A percentile compares a stretch with the other conserved stretches of the same genome.
Evolutionary conservation across 352 stramenopile species (phyloP).

Genomic region (Phytophthora crassamura): DNA sequence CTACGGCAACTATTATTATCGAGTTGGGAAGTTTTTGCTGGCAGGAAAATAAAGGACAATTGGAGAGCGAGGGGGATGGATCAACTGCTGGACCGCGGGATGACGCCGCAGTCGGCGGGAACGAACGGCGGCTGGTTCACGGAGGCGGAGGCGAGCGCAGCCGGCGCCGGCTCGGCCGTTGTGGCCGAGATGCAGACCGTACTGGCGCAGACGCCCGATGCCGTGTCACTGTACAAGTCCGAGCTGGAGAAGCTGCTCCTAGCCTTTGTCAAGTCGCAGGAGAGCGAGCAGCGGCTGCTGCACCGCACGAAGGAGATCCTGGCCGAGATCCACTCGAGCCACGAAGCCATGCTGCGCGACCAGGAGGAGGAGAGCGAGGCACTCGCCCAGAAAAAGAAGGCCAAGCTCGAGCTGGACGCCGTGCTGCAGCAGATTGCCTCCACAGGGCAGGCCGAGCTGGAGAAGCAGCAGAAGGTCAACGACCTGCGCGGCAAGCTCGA

Average conservation of each 20-base stretch:
- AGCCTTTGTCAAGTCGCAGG: conserved; percentile 79
- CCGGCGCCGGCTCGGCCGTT: conserved; percentile 34
- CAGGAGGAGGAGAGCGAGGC: conserved; percentile 83
- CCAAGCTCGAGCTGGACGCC: conserved; percentile 74
- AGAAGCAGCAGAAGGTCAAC: conserved; percentile 83
- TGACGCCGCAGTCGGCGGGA: conserved; percentile 26
- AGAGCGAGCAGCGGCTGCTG: conserved; percentile 79
- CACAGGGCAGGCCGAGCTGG: conserved; percentile 64
- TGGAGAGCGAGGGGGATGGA: conserved; percentile 1
- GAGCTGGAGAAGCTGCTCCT: conserved; percentile 85
- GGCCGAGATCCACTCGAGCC: conserved; percentile 75
- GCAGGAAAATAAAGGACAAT: background rate
- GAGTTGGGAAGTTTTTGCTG: background rate
- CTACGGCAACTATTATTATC: conserved; percentile 11
- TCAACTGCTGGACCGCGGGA: conserved; percentile 10
- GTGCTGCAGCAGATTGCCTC: conserved; percentile 67
- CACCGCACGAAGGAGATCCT: conserved; percentile 78
- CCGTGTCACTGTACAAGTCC: conserved; percentile 76
- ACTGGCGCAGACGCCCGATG: conserved; percentile 69
- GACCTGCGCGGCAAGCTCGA: conserved; percentile 67
- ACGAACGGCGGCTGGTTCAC: conserved; percentile 16
- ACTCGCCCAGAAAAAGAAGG: conserved; percentile 72
- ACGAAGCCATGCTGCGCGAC: conserved; percentile 78
- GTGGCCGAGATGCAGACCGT: conserved; percentile 75
- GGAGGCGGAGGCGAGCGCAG: conserved; percentile 17